Conservation (phyloP, 2,329 filamentous ascomycete genomes). For the Diaporthe longicolla region DNA sequence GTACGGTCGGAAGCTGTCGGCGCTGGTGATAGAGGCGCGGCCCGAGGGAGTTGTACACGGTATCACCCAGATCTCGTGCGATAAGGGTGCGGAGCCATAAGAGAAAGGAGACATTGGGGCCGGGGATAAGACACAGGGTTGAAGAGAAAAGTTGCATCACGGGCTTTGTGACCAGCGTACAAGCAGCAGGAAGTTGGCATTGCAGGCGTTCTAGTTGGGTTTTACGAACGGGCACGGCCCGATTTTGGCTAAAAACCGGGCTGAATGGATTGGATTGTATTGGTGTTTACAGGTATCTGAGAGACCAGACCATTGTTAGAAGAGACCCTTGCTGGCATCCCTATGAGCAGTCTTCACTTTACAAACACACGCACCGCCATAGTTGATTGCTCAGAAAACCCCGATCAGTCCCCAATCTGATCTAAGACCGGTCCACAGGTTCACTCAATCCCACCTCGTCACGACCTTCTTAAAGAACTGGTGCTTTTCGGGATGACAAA, state of each 20-base stretch:
- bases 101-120: not conserved
- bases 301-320: not conserved
- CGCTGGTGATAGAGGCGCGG: constrained; percentile 77
- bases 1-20: constrained; percentile 81
- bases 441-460: not conserved
- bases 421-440: not conserved
- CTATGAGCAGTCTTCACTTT: not conserved
- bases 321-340: not conserved
- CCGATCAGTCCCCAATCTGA: not conserved
- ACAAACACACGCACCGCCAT: not conserved
- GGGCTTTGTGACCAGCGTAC: not conserved
- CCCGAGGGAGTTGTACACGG: constrained; percentile 53
- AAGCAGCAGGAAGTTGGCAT: not conserved
- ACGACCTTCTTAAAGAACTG: not conserved
- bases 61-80: constrained; percentile 60
- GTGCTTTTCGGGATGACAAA: not conserved
- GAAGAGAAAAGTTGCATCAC: not conserved
- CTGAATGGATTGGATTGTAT: not conserved
- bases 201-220: constrained; percentile 1
- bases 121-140: not conserved
- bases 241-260: not conserved
- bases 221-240: not conserved
- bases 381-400: not conserved
- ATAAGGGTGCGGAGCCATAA: constrained; percentile 39
- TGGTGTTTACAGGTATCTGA: not conserved